Conservation (phyloP, 2,329 filamentous ascomycete genomes). For the Dothideomycetes sp. region DNA sequence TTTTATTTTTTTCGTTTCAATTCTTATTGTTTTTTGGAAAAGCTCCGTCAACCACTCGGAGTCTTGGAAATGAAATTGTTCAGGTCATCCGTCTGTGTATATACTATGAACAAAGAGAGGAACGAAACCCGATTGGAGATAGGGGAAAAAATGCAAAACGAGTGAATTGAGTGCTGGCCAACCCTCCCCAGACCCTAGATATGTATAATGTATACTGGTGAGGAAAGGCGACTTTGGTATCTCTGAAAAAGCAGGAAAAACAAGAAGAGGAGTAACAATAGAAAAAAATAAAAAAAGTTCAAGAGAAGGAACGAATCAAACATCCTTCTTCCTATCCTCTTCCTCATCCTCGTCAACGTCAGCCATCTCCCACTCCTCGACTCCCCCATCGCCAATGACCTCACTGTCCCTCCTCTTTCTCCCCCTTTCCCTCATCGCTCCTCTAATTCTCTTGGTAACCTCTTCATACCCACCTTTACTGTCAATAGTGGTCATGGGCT, state of each 20-base stretch:
- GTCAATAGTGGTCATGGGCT: slow-evolving; percentile 58
- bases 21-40: too few species aligned
- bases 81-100: too few species aligned
- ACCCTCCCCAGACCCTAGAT: too few species aligned
- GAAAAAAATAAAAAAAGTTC: not conserved
- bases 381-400: slow-evolving; percentile 18
- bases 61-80: too few species aligned
- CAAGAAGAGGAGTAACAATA: not conserved
- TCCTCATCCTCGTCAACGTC: slow-evolving; percentile 17
- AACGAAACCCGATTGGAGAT: too few species aligned
- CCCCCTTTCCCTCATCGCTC: slow-evolving; percentile 73
- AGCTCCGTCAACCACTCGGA: too few species aligned
- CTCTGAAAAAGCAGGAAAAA: not conserved
- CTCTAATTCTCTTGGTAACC: slow-evolving; percentile 73
- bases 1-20: too few species aligned
- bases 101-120: too few species aligned
- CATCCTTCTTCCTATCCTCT: slow-evolving; percentile 15
- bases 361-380: slow-evolving; percentile 20
- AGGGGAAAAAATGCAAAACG: too few species aligned
- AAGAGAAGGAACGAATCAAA: not conserved
- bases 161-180: too few species aligned
- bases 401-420: slow-evolving; percentile 42
- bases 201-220: too few species aligned
- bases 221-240: too few species aligned
- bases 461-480: slow-evolving; percentile 67